Percentiles rank a stretch among this genome's conserved stretches.
Evolutionary conservation across 1,139 yeast genomes (phyloP).

Genomic region (Blastobotrys malaysiensis): DNA sequence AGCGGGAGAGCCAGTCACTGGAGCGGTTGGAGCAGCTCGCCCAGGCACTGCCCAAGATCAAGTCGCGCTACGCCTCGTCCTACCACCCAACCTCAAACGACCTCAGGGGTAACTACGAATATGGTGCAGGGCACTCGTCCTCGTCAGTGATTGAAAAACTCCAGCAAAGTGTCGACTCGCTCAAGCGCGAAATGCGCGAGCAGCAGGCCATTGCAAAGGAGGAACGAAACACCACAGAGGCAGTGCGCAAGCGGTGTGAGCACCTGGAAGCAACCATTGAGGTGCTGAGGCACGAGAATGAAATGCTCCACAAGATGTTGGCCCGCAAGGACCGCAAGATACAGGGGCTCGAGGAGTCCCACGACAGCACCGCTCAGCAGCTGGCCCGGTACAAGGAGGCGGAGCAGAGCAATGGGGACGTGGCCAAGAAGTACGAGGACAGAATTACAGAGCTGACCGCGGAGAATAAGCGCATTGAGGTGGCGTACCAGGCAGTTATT

Average conservation of each 20-base stretch:
- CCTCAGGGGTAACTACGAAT: background rate
- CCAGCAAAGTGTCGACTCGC: constrained; percentile 24
- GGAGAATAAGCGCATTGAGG: constrained; percentile 21
- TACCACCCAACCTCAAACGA: background rate
- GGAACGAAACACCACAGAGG: constrained; percentile 22
- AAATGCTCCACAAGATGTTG: constrained; percentile 24
- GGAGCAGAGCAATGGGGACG: constrained; percentile 2
- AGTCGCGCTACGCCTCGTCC: constrained; percentile 10
- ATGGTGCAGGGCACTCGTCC: constrained; percentile 16
- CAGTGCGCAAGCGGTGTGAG: constrained; percentile 23
- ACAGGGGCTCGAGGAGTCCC: constrained; percentile 20
- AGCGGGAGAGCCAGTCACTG: constrained; percentile 20
- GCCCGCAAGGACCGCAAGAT: constrained; percentile 27
- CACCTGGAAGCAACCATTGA: constrained; percentile 23
- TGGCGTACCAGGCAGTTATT: constrained; percentile 22
- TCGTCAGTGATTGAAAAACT: constrained; percentile 27
- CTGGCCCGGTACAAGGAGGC: constrained; percentile 13
- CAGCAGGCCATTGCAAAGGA: constrained; percentile 24
- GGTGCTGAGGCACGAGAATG: constrained; percentile 27
- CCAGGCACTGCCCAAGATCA: constrained; percentile 18
- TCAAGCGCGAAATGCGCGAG: constrained; percentile 24
- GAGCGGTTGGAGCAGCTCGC: constrained; percentile 22
- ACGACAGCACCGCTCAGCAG: constrained; percentile 11
- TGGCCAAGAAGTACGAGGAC: constrained; percentile 9
- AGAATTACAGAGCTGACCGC: constrained; percentile 13